Base-by-base conservation (phyloP, 768 basidiomycete genomes). In the Coprinellus micaceus region DNA sequence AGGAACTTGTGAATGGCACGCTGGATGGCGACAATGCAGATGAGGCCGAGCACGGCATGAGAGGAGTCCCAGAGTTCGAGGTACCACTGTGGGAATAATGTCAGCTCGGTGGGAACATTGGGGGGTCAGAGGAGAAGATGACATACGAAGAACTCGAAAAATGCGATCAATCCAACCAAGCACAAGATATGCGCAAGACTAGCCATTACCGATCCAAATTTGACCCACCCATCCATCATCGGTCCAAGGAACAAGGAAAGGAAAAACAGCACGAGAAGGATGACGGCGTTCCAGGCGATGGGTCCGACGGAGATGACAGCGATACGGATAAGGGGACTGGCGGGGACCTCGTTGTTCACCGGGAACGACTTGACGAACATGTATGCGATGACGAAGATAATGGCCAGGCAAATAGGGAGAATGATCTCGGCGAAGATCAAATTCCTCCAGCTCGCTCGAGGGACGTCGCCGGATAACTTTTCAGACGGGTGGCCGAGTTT, bases 401-500 rank as follows among this genome's bases (percentile, higher is more conserved):
- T 74, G 2, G 95, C 89, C 49, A 85, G 70, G 67, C 81, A 83
- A 62, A 95, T 80, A 2, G 94, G 93, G 74, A 82, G 84, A 55
- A 97, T 61, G 63, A 96, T 82, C 70, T 96, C 93, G 5, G 89
- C 84, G 61, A 93, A 78, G 47, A 97, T 75, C 62, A 96, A 91
- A 9, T 88, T 77, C 60, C 77, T 77, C 94, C 93, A 98, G 26
- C 81, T 79, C 7, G 95, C 97, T 60, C 96, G 89, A 21, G 96
- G 94, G 26, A 94, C 86, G 69, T 98, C 97, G 30, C 89, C 86
- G 19, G 97, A 94, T 46, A 98, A 74, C 73, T 98, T 98, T 75
- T 99, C 97, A 0, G 95, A 97, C 6, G 97, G 97, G 65, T 96
- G 90, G 3, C 97, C 97, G 19, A 99, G 83, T 65, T 94, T 89